Conservation (phyloP, 2,329 filamentous ascomycete species). For the Monosporascus ibericus region DNA sequence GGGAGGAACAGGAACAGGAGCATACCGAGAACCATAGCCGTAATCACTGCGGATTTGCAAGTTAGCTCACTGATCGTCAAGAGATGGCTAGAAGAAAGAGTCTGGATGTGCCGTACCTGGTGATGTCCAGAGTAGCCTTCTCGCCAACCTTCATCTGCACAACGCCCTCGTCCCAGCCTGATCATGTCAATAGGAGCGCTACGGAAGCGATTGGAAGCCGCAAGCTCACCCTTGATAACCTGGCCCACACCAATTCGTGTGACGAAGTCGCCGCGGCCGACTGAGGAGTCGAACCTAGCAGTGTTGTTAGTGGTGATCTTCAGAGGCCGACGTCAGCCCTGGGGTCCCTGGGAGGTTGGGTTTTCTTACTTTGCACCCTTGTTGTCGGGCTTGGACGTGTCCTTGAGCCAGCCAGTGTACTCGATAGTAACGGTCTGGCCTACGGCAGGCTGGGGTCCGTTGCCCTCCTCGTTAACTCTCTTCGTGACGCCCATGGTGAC, state of each 20-base stretch:
- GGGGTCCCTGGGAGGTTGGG: constrained; percentile 2
- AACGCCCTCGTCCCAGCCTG: constrained; percentile 84
- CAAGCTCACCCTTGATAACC: constrained; percentile 72
- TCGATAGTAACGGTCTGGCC: constrained; percentile 79
- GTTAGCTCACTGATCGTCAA: constrained; percentile 8
- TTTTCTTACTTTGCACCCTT: constrained; percentile 65
- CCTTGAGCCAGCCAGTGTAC: constrained; percentile 85
- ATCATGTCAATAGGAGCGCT: constrained; percentile 5
- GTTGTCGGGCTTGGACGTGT: constrained; percentile 51
- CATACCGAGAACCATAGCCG: constrained; percentile 27
- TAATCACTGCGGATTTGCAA: constrained; percentile 18
- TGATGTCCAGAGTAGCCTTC: constrained; percentile 79
- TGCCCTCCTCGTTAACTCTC: constrained; percentile 55
- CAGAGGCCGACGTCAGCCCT: constrained; percentile 1
- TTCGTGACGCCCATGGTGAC: constrained; percentile 69
- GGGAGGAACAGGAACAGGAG: background rate
- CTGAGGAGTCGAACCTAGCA: constrained; percentile 80
- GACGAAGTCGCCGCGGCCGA: constrained; percentile 69
- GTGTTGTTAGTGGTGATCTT: constrained; percentile 11
- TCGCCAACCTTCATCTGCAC: constrained; percentile 83
- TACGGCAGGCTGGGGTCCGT: constrained; percentile 50
- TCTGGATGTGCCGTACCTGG: constrained; percentile 45
- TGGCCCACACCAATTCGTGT: constrained; percentile 73
- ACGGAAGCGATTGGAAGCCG: background rate
- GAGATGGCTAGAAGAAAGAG: background rate